Evolutionary conservation across 106 monocot genomes (phyloP).

Genomic region (Posidonia australis): DNA sequence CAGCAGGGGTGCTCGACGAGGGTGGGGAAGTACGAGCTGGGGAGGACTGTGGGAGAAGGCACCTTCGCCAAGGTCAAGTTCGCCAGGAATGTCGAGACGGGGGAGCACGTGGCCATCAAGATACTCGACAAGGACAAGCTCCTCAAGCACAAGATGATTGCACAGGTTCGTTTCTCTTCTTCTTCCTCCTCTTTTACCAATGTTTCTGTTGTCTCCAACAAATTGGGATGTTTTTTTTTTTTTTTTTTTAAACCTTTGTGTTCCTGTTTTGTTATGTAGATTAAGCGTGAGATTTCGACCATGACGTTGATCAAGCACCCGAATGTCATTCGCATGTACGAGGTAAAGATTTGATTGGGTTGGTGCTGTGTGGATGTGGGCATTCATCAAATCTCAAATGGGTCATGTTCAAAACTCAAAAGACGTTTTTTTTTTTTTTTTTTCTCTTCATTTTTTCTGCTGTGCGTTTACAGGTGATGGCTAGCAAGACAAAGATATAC

Average conservation of each 20-base stretch:
- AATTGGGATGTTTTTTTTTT: neutral
- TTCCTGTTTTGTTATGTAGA: constrained; percentile 40
- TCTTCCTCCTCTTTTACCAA: too few relatives aligned
- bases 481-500: constrained; percentile 89
- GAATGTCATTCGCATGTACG: constrained; percentile 67
- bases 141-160: constrained; percentile 66
- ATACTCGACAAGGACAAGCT: constrained; percentile 86
- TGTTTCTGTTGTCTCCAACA: neutral
- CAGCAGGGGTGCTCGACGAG: too few relatives aligned
- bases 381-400: too few relatives aligned
- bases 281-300: constrained; percentile 92
- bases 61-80: constrained; percentile 91
- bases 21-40: constrained; percentile 86
- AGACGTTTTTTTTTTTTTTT: too few relatives aligned
- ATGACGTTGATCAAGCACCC: constrained; percentile 90
- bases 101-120: constrained; percentile 79
- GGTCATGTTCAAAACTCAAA: too few relatives aligned
- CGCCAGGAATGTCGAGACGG: constrained; percentile 56
- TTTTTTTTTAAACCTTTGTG: neutral
- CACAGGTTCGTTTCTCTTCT: constrained; percentile 34
- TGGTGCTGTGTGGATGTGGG: neutral
- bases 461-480: constrained; percentile 58
- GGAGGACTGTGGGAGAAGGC: constrained; percentile 79
- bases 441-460: neutral
- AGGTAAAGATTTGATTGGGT: constrained; percentile 27